Conservation (phyloP, 2,329 filamentous ascomycete genomes). For the Hirsutella rhossiliensis region DNA sequence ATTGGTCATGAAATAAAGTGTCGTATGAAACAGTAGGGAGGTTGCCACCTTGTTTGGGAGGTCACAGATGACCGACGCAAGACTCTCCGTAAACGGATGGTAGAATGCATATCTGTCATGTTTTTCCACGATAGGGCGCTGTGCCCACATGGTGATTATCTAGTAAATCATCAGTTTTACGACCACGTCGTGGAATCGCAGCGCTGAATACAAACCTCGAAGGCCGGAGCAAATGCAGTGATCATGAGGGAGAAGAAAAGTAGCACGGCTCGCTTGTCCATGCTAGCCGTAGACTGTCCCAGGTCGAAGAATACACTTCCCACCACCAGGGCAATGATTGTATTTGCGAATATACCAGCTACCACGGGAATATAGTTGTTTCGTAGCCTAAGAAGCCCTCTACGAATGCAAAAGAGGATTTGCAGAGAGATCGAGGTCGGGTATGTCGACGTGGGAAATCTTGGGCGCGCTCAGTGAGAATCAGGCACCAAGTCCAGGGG, state of each 20-base stretch:
- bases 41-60: conserved; percentile 30
- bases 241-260: conserved; percentile 42
- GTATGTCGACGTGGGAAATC: not conserved
- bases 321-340: conserved; percentile 36
- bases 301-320: conserved; percentile 39
- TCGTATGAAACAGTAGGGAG: conserved; percentile 20
- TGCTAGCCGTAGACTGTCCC: conserved; percentile 25
- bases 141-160: conserved; percentile 24
- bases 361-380: conserved; percentile 7
- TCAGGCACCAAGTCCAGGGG: too few relatives aligned
- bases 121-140: conserved; percentile 26
- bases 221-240: conserved; percentile 31
- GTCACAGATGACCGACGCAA: conserved; percentile 26
- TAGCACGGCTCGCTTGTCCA: conserved; percentile 31
- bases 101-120: conserved; percentile 27
- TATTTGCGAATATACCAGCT: conserved; percentile 18
- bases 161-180: too few relatives aligned
- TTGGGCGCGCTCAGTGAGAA: too few relatives aligned
- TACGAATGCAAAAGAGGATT: not conserved
- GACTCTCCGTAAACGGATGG: conserved; percentile 21
- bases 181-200: too few relatives aligned
- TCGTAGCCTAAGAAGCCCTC: not conserved
- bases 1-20: conserved; percentile 32
- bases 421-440: not conserved
- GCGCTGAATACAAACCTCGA: too few relatives aligned